Conservation (phyloP, 257 asterid species). For the Perilla frutescens region DNA sequence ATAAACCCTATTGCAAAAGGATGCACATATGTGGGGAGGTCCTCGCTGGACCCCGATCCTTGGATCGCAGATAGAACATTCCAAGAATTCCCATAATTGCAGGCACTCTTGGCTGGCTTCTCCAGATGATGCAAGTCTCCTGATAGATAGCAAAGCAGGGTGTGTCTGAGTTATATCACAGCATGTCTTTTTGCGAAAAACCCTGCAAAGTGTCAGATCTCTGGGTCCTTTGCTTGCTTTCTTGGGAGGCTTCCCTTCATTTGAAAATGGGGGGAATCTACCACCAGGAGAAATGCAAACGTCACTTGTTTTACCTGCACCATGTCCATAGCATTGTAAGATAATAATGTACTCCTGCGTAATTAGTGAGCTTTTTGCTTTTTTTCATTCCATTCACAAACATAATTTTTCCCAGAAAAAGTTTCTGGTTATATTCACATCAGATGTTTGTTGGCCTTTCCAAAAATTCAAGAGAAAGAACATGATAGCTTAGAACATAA, state of each 20-base stretch:
- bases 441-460: neutral
- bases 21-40: constrained; percentile 76
- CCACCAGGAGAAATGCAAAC: constrained; percentile 94
- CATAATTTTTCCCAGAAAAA: constrained; percentile 1
- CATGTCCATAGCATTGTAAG: constrained; percentile 12
- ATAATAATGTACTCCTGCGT: constrained; percentile 2
- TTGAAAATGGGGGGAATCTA: constrained; percentile 75
- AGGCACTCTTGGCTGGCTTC: constrained; percentile 95
- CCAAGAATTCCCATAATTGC: constrained; percentile 92
- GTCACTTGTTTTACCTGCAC: constrained; percentile 70
- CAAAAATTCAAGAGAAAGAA: neutral
- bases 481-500: no score
- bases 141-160: constrained; percentile 80
- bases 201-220: constrained; percentile 89
- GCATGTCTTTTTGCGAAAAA: constrained; percentile 87
- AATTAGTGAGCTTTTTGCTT: constrained; percentile 22
- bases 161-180: constrained; percentile 91
- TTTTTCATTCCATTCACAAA: constrained; percentile 21
- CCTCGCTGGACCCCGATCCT: constrained; percentile 80
- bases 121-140: constrained; percentile 92
- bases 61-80: constrained; percentile 95
- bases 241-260: constrained; percentile 84
- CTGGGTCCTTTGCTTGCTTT: constrained; percentile 79
- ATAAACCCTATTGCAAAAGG: constrained; percentile 81
- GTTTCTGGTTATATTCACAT: neutral